Conservation (phyloP, 2,329 filamentous ascomycete species). For the Alternaria brassicicola region DNA sequence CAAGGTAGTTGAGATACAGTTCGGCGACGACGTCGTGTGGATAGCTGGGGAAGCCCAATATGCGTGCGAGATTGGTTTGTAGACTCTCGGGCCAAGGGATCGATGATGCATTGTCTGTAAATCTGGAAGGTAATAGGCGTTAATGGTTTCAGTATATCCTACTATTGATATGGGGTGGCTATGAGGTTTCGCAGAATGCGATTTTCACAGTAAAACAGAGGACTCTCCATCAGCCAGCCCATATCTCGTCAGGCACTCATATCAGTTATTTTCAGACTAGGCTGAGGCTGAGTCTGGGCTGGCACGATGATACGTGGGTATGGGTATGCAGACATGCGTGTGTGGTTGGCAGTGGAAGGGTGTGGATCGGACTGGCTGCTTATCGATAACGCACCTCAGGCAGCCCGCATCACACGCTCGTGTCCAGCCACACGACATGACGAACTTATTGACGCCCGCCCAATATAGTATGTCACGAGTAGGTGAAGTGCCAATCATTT, state of each 20-base stretch:
- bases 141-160: neutral
- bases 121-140: neutral
- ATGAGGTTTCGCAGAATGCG: neutral
- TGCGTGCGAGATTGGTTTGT: conserved; percentile 11
- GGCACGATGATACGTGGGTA: neutral
- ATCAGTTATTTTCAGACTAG: neutral
- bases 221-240: neutral
- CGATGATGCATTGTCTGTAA: neutral
- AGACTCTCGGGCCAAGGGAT: rapidly evolving
- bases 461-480: neutral
- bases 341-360: neutral
- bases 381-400: neutral
- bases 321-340: neutral
- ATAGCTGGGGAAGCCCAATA: conserved; percentile 17
- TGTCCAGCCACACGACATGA: neutral
- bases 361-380: neutral
- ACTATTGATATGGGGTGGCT: neutral
- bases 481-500: neutral
- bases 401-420: neutral
- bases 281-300: neutral
- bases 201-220: neutral
- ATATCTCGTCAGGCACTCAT: too few species aligned
- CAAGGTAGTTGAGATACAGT: conserved; percentile 30
- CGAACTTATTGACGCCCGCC: neutral
- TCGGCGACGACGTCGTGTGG: conserved; percentile 9